Base-by-base conservation (phyloP, 2,329 filamentous ascomycete species). In the Aspergillus japonicus region DNA sequence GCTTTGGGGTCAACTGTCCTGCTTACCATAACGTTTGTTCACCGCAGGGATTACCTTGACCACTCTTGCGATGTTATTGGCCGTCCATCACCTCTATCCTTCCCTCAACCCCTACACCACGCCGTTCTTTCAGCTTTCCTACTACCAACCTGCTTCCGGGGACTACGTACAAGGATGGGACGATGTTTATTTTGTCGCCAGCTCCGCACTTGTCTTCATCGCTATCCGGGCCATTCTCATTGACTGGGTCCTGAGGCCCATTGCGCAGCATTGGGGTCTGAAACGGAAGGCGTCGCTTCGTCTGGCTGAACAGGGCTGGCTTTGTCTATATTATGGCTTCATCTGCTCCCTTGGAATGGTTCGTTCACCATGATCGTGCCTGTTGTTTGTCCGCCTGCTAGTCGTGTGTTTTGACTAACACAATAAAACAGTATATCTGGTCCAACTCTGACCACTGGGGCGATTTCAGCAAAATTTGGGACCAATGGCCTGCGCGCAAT, bases 291-390 rank as follows among this genome's bases (percentile, higher is more conserved):
- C 87, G 50, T 80, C 89, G 61, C 86, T 91, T 52, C 86, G 95
- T 60, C 96, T 98, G 78, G 92, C 92, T 63, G 95, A 99, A 79
- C 95, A 99, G 79, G 91, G 89, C 50, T 98, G 94, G 91, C 82
- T 96, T 72, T 79, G 96, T 58, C 76, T 95, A 49, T 98, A 97
- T 79, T 94, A 94, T 75, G 80, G 80, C 50, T 80, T 88, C 57
- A 94, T 93, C 73, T 98, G 92, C 90, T 83, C 87, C 12, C 80
- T 94, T 62, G 95, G 95, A 67, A 83, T 96, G 82, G 91, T 96
- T 82, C 69, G 88, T 75, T 51, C 48, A 44, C 7, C 7, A 48
- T 48, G 16, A 23, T 58, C 57, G 47, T 57, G 56, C 12, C 23
- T 47, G 54, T 24, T 47, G 16, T 6, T 53, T 47, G 29, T 31